Evolutionary conservation across 2,329 filamentous ascomycete species (phyloP).

Genomic region (Aaosphaeria arxii): DNA sequence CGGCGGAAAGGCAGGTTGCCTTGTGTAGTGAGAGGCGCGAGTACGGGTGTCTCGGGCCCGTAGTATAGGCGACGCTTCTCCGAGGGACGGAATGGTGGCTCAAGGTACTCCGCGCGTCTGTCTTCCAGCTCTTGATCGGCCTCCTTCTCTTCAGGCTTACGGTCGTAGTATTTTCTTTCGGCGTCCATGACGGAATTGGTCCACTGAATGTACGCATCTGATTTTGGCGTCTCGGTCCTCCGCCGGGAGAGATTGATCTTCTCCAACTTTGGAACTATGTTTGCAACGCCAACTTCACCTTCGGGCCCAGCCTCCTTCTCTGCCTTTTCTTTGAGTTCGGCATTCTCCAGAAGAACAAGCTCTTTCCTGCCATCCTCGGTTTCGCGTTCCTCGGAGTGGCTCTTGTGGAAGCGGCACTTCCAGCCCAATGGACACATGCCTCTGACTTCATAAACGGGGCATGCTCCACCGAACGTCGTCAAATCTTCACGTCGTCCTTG

Average conservation of each 20-base stretch:
- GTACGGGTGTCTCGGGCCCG: conserved; percentile 82
- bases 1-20: conserved; percentile 93
- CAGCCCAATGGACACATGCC: conserved; percentile 82
- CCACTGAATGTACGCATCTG: conserved; percentile 76
- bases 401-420: conserved; percentile 89
- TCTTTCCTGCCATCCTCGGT: conserved; percentile 79
- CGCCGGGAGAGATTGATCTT: conserved; percentile 76
- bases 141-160: conserved; percentile 16
- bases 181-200: conserved; percentile 61
- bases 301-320: conserved; percentile 41
- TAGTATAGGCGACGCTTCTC: conserved; percentile 96
- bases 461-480: conserved; percentile 70
- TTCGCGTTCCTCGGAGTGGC: conserved; percentile 79
- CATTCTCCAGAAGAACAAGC: conserved; percentile 65
- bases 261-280: conserved; percentile 65
- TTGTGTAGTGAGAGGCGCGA: conserved; percentile 95
- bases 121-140: conserved; percentile 19
- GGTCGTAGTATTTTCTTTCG: conserved; percentile 31
- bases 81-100: conserved; percentile 82
- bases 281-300: conserved; percentile 65
- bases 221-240: conserved; percentile 66
- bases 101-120: conserved; percentile 74
- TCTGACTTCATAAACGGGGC: conserved; percentile 74
- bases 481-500: conserved; percentile 81
- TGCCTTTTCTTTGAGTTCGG: conserved; percentile 44